Percentiles rank a stretch among this genome's conserved stretches.
phyloP scores from a whole-genome alignment of 1,284 basidiomycete species.

The Porogramme epimiltina region DNA sequence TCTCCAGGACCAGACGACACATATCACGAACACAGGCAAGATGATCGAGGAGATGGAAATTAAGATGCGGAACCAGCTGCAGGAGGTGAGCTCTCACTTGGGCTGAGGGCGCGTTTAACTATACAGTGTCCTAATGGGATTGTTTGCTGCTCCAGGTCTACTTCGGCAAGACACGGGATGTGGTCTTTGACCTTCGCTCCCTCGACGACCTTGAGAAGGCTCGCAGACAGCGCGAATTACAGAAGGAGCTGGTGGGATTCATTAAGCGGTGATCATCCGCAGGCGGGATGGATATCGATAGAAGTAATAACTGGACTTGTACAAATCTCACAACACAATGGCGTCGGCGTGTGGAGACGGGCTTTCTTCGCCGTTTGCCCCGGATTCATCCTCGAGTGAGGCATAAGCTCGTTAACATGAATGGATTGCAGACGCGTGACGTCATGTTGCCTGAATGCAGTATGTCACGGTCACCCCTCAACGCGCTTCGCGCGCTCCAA shows the following conservation, averaged over 20 bases:
- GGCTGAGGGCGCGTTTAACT: not conserved
- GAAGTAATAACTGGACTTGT: conserved; percentile 7
- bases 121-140: too few species aligned
- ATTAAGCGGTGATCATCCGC: conserved; percentile 59
- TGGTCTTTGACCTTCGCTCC: conserved; percentile 89
- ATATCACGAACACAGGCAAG: conserved; percentile 90
- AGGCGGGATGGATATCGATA: not conserved
- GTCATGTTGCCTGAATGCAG: not conserved
- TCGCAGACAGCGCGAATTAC: conserved; percentile 80
- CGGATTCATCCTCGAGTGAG: too few species aligned
- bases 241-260: conserved; percentile 93
- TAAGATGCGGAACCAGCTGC: conserved; percentile 95
- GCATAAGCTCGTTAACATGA: too few species aligned
- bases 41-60: conserved; percentile 99
- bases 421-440: conserved; percentile 1
- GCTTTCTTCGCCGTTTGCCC: too few species aligned
- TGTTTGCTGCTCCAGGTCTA: conserved; percentile 69
- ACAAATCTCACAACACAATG: not conserved
- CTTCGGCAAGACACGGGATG: conserved; percentile 97
- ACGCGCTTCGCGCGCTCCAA: not conserved
- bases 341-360: too few species aligned
- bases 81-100: conserved; percentile 59
- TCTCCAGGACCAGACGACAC: conserved; percentile 76
- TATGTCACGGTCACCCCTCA: not conserved
- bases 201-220: conserved; percentile 86